Conservation (phyloP, 2,329 filamentous ascomycete genomes). For the Fusarium zealandicum region DNA sequence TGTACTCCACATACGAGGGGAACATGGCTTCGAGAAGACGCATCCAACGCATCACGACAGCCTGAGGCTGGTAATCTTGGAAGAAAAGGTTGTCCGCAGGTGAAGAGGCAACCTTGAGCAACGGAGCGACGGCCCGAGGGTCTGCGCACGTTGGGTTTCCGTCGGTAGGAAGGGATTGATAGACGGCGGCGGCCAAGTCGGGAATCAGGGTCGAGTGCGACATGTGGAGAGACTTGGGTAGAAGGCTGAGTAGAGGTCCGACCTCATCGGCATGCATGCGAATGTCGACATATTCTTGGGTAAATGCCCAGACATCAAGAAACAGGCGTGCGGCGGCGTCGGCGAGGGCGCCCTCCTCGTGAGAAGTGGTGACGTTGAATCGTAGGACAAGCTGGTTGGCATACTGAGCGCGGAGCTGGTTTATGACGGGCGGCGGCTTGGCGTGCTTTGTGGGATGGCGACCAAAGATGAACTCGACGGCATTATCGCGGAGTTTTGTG, state of each 20-base stretch:
- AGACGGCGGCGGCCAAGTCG: slow-evolving; percentile 79
- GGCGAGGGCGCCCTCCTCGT: slow-evolving; percentile 75
- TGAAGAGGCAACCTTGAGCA: slow-evolving; percentile 44
- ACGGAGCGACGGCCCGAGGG: slow-evolving; percentile 41
- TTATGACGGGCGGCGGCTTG: slow-evolving; percentile 37
- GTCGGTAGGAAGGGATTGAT: slow-evolving; percentile 54
- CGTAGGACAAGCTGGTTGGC: slow-evolving; percentile 85
- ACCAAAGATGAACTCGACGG: slow-evolving; percentile 60
- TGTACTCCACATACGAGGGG: slow-evolving; percentile 75
- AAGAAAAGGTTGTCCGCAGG: slow-evolving; percentile 83
- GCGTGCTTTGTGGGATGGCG: slow-evolving; percentile 47
- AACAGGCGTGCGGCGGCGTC: slow-evolving; percentile 77
- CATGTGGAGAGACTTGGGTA: slow-evolving; percentile 76
- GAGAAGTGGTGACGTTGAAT: slow-evolving; percentile 76
- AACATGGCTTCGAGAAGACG: slow-evolving; percentile 89
- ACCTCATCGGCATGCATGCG: slow-evolving; percentile 79
- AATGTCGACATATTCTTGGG: slow-evolving; percentile 83
- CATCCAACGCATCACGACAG: slow-evolving; percentile 90
- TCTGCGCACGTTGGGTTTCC: slow-evolving; percentile 25
- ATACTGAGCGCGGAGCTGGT: slow-evolving; percentile 61
- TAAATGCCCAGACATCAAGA: slow-evolving; percentile 90
- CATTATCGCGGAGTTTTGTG: slow-evolving; percentile 58
- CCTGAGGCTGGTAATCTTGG: slow-evolving; percentile 86
- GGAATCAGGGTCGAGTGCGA: slow-evolving; percentile 79
- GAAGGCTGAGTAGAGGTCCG: slow-evolving; percentile 76